Percentiles rank a stretch among this genome's conserved stretches.
Conservation (phyloP, 2,329 filamentous ascomycete genomes). For the Fusarium phyllophilum region DNA sequence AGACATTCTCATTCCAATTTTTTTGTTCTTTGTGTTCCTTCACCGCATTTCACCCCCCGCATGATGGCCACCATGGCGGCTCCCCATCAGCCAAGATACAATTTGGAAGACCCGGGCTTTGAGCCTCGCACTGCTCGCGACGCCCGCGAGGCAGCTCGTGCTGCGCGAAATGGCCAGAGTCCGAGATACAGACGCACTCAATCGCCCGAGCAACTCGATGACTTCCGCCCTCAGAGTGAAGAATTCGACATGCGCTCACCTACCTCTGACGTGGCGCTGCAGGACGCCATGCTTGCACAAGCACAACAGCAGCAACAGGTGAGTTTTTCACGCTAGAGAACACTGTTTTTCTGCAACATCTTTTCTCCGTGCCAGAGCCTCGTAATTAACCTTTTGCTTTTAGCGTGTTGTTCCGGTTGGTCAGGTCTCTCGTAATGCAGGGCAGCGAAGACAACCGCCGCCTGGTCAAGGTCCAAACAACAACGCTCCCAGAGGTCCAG, state of each 20-base stretch:
- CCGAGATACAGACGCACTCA: conserved; percentile 41
- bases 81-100: conserved; percentile 33
- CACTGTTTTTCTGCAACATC: background rate
- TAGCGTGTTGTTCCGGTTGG: conserved; percentile 44
- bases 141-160: conserved; percentile 39
- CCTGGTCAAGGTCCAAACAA: conserved; percentile 5
- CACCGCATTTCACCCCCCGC: background rate
- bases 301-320: conserved; percentile 44
- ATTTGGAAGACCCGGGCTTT: conserved; percentile 30
- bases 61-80: conserved; percentile 33
- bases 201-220: conserved; percentile 40
- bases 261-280: conserved; percentile 43
- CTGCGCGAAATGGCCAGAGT: conserved; percentile 38
- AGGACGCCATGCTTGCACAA: conserved; percentile 45
- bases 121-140: conserved; percentile 42
- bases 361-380: conserved; percentile 15
- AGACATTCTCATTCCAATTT: background rate
- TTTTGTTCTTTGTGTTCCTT: background rate
- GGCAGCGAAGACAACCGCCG: conserved; percentile 34
- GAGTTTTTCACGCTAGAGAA: conserved; percentile 1
- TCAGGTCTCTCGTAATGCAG: conserved; percentile 34
- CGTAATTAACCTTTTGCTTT: conserved; percentile 13
- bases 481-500: background rate
- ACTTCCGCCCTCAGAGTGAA: conserved; percentile 36
- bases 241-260: conserved; percentile 42